Evolutionary conservation across 2,329 filamentous ascomycete genomes (phyloP).

Genomic region (Periglandula ipomoeae): DNA sequence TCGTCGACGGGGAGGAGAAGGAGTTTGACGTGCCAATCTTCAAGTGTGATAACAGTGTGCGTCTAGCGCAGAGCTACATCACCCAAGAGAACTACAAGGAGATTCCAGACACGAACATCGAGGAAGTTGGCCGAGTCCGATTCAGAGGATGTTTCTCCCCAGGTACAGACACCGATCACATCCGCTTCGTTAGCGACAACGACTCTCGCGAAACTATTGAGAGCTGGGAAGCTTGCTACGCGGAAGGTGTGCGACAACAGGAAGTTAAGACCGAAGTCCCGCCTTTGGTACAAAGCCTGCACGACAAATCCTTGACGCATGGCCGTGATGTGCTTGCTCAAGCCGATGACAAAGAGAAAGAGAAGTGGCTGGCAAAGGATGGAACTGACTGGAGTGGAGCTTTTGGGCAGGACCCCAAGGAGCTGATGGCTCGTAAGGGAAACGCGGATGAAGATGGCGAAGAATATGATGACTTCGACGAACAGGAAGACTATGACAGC

Average conservation of each 20-base stretch:
- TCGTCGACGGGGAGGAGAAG: slow-evolving; percentile 69
- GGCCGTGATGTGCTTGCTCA: slow-evolving; percentile 73
- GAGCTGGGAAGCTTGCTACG: slow-evolving; percentile 84
- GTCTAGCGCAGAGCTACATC: slow-evolving; percentile 87
- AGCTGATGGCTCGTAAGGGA: slow-evolving; percentile 27
- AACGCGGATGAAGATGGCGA: slow-evolving; percentile 25
- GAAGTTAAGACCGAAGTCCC: slow-evolving; percentile 68
- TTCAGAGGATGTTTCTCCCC: slow-evolving; percentile 81
- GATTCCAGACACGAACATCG: slow-evolving; percentile 65
- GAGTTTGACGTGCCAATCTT: slow-evolving; percentile 86
- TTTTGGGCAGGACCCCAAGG: slow-evolving; percentile 68
- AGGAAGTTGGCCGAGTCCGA: slow-evolving; percentile 70
- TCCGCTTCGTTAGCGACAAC: slow-evolving; percentile 76
- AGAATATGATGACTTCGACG: slow-evolving; percentile 30
- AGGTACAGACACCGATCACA: slow-evolving; percentile 80
- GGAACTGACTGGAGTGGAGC: slow-evolving; percentile 82
- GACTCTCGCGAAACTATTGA: slow-evolving; percentile 88
- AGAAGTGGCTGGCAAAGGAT: slow-evolving; percentile 68
- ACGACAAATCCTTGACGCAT: slow-evolving; percentile 71
- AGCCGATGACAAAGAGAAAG: slow-evolving; percentile 61
- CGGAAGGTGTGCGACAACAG: slow-evolving; percentile 71
- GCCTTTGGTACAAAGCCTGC: slow-evolving; percentile 60
- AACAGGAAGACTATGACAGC: slow-evolving; percentile 23
- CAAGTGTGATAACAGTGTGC: slow-evolving; percentile 64
- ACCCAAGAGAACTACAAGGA: slow-evolving; percentile 64